Conservation (phyloP, 305 asterid species). For the Plantago coronopus region DNA sequence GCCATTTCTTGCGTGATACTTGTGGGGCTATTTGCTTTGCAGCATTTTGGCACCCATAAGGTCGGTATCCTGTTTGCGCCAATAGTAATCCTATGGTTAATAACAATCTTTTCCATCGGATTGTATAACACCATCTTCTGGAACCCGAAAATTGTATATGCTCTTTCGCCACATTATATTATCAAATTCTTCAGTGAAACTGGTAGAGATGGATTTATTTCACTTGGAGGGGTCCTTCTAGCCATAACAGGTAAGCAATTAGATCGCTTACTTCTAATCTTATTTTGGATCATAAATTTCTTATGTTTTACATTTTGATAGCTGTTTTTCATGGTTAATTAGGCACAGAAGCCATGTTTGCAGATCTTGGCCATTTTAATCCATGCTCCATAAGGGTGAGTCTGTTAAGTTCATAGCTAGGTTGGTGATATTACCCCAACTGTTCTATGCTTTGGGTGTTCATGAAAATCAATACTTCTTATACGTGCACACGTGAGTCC, state of each 20-base stretch:
- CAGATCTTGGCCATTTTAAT: conserved; percentile 64
- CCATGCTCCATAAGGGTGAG: conserved; percentile 49
- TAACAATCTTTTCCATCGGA: conserved; percentile 72
- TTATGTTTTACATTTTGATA: conserved; percentile 11
- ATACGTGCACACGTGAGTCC: conserved; percentile 2
- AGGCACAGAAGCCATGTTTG: conserved; percentile 68
- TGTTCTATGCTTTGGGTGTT: no score
- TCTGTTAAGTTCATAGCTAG: conserved; percentile 1
- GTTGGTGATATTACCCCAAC: background rate
- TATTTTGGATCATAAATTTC: conserved; percentile 7
- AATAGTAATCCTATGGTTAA: conserved; percentile 75
- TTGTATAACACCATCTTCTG: conserved; percentile 65
- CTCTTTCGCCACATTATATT: conserved; percentile 89
- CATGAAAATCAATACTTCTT: background rate
- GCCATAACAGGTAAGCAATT: conserved; percentile 93
- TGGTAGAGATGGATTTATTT: conserved; percentile 87
- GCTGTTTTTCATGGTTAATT: conserved; percentile 17
- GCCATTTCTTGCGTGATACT: conserved; percentile 68
- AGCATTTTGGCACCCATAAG: conserved; percentile 89
- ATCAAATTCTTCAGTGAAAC: conserved; percentile 62
- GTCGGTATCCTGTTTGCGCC: conserved; percentile 98
- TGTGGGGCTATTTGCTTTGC: conserved; percentile 94
- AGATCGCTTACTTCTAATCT: conserved; percentile 8
- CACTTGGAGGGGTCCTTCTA: conserved; percentile 95
- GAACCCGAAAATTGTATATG: conserved; percentile 76